Evolutionary conservation across 169 alveolate genomes (phyloP).

Genomic region (Eimeria zaria): DNA sequence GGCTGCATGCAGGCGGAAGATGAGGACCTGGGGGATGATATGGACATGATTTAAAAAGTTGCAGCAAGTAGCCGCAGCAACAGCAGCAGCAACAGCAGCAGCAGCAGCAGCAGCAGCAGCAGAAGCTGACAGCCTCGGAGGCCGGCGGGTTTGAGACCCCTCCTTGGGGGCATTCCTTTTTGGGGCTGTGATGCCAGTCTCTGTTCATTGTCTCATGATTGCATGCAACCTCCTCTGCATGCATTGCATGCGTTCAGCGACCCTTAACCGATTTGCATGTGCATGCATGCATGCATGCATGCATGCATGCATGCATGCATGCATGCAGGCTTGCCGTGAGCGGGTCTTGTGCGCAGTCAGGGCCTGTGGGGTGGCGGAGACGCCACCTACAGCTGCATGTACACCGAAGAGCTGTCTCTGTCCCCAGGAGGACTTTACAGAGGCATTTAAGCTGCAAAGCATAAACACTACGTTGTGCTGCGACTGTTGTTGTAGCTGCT

Average conservation of each 20-base stretch:
- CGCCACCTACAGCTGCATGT: neutral
- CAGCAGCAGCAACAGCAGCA: neutral
- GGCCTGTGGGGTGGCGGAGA: neutral
- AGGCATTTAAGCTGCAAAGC: neutral
- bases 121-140: neutral
- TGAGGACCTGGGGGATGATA: constrained; percentile 61
- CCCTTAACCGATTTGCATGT: neutral
- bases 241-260: neutral
- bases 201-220: neutral
- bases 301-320: constrained; percentile 52
- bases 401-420: neutral
- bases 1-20: constrained; percentile 68
- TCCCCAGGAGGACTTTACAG: neutral
- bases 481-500: neutral
- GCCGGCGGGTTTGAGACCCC: neutral
- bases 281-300: neutral
- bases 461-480: neutral
- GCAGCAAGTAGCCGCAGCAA: neutral
- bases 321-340: neutral
- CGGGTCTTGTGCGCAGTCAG: neutral
- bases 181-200: constrained; percentile 21
- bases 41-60: constrained; percentile 19
- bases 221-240: neutral
- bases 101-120: neutral
- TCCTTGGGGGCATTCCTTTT: neutral